Evolutionary conservation across 1,284 basidiomycete species (phyloP), one percentile per base, ranked within the genome.

Genomic region (Chalciporus sp.): DNA sequence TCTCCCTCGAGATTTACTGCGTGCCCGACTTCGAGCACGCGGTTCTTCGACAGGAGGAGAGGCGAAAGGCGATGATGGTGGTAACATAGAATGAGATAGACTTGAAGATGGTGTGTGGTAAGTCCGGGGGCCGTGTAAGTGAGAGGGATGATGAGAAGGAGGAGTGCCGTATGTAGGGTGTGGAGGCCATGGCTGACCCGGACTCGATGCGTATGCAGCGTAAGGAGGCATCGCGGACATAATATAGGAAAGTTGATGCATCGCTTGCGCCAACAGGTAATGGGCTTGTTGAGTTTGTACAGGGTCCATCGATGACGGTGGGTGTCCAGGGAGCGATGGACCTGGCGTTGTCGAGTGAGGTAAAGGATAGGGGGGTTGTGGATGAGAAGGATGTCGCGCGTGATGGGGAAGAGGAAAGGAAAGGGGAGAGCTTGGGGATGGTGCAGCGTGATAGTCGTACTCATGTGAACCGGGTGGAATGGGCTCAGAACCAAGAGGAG

Each of bases 161-260:
- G 67, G 63, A 0, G 59, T 60, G 2, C 31, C 45, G 10, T 58
- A 67, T 23, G 47, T 16, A 29, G 53, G 3, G 26, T 55, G 54
- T 35, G 47, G 42, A 23, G 52, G 35, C 69, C 67, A 69, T 1
- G 62, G 19, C 23, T 62, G 68, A 39, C 48, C 47, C 4, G 64
- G 51, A 44, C 44, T 53, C 26, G 61, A 26, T 20, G 43, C 10
- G 45, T 59, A 70, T 42, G 49, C 26, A 42, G 53, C 12, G 14
- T 67, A 69, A 29, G 69, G 17, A n/a, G 64, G 66, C 52, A 72
- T 57, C 2, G 68, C 47, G 35, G 70, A 72, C 39, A 68, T 44
- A 28, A 72, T 41, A 39, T 59, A 72, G 31, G 67, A 65, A 35
- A 68, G 60, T 29, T 72, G 70, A 11, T 72, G 65, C 62, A 68